Evolutionary conservation across 176 grass and related monocot genomes (phyloP), one percentile per base, ranked within the genome.

Genomic region (Aegilops longissima): DNA sequence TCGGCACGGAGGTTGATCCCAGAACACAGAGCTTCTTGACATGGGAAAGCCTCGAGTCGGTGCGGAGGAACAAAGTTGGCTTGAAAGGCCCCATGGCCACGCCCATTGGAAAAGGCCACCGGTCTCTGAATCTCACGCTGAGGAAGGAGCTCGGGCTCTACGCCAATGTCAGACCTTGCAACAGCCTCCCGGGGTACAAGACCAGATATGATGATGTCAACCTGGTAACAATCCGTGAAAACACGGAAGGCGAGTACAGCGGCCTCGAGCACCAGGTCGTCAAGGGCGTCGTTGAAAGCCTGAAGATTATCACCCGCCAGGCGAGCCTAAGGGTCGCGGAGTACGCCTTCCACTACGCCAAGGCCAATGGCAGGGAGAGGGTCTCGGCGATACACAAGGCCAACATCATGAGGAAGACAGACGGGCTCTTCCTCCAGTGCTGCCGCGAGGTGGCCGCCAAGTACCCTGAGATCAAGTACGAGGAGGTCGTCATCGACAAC

Each of bases 381-480:
- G 94, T 98, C 6, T 96, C 97, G n/a, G 94, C 97, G 3, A 98
- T 98, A 62, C 96, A 98, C 83, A 98, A 98, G 83, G 96, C 96
- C 59, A 98, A 98, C 76, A 98, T 98, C 56, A 96, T 98, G 97
- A 93, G 94, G 88, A 98, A 98, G 85, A 98, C 97, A 20, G 97
- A 98, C 13, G 97, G 94, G 18, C 92, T 98, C 74, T 98, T 98
- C 62, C 97, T 98, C 47, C 96, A 92, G 96, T 98, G 96, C 87
- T 98, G 96, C 38, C 92, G 96, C 72, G 96, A 98, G 79, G 93
- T 98, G 11, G 92, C 96, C 23, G 96, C 94, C 51, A 98, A 96
- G 74, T 98, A 96, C 65, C 96, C 96, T 36, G 93, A 98, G 77
- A 96, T 98, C 73, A 73, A 54, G 51, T 98, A 98, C 21, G 96